Evolutionary conservation across 2,329 filamentous ascomycete species (phyloP).

Genomic region (Apiospora aurea): DNA sequence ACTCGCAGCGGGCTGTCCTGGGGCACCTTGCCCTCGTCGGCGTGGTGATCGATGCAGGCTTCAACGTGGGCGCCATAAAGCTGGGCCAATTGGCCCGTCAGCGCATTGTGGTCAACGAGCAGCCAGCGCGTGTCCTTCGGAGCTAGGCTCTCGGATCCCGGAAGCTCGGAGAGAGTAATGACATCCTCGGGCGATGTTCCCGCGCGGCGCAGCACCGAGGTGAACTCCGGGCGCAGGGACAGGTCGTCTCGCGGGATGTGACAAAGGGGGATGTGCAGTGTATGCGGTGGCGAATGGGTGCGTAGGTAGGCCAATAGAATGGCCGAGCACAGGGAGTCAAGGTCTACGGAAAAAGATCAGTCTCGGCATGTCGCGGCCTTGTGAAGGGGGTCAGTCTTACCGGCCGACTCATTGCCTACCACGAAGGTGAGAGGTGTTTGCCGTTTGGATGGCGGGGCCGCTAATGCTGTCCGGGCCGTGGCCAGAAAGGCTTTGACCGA

Average conservation of each 20-base stretch:
- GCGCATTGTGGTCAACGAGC: slow-evolving; percentile 80
- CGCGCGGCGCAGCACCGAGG: slow-evolving; percentile 67
- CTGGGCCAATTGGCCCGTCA: slow-evolving; percentile 67
- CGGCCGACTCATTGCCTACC: slow-evolving; percentile 72
- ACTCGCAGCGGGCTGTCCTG: slow-evolving; percentile 60
- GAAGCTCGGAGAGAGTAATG: slow-evolving; percentile 68
- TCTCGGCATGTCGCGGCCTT: neutral
- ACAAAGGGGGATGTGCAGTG: slow-evolving; percentile 74
- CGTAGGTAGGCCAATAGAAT: slow-evolving; percentile 78
- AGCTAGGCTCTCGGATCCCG: slow-evolving; percentile 46
- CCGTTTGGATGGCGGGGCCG: slow-evolving; percentile 52
- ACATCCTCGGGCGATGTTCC: slow-evolving; percentile 67
- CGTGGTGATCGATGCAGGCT: slow-evolving; percentile 81
- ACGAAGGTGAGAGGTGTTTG: slow-evolving; percentile 64
- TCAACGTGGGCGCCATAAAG: slow-evolving; percentile 61
- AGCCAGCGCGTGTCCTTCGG: slow-evolving; percentile 71
- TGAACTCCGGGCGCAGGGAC: slow-evolving; percentile 74
- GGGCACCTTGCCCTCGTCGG: slow-evolving; percentile 68
- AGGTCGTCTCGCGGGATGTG: slow-evolving; percentile 75
- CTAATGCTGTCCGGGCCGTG: slow-evolving; percentile 55
- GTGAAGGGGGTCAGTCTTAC: slow-evolving; percentile 45
- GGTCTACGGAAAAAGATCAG: slow-evolving; percentile 56
- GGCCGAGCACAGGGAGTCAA: slow-evolving; percentile 81
- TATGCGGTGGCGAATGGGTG: slow-evolving; percentile 61
- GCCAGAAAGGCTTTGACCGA: slow-evolving; percentile 60